Base-by-base conservation (phyloP, 257 asterid genomes). In the Osmanthus fragrans region DNA sequence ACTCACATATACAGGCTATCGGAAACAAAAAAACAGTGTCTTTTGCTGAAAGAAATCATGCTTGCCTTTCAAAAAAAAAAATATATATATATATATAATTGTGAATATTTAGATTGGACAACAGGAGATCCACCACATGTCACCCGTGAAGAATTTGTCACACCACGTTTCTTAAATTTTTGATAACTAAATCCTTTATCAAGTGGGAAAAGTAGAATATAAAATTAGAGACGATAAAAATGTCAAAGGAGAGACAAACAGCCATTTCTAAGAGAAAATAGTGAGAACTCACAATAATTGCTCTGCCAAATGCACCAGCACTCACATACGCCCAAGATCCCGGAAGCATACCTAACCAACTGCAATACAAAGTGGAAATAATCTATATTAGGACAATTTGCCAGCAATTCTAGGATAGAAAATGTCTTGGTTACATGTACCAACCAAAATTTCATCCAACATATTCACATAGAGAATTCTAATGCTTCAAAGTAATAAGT, bases 311-410 rank as follows among this genome's bases (percentile, higher is more conserved):
- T 78, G 98, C 99, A 63, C 97, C 99, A 4, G 99, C 99, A 72
- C 94, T 95, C 83, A 95, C 99, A 64, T 95, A 95, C 2, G 98
- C 99, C 99, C 99, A 95, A 49, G 97, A 56, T 74, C 99, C 99
- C 0, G 99, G 98, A 80, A 95, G 98, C 98, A 93, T 93, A 67
- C 99, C 99, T 67, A 95, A 79, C 98, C 99, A 95, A 84, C 99
- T 95, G 94, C 87, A 77, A n/a, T 42, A 79, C 23, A 19, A 54
- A 19, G 64, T 54, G 27, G 32, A 54, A 56, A 13, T 75, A 77
- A 81, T 39, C 29, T 15, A 29, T 58, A 70, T 66, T 78, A 75
- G 40, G 75, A 67, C 12, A 42, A 47, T 23, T 75, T 42, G 7
- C 0, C 64, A 30, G 19, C 49, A 36, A 36, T 19, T 21, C 37